Conservation (phyloP, 2,329 filamentous ascomycete species). For the Colletotrichum gloeosporioides region DNA sequence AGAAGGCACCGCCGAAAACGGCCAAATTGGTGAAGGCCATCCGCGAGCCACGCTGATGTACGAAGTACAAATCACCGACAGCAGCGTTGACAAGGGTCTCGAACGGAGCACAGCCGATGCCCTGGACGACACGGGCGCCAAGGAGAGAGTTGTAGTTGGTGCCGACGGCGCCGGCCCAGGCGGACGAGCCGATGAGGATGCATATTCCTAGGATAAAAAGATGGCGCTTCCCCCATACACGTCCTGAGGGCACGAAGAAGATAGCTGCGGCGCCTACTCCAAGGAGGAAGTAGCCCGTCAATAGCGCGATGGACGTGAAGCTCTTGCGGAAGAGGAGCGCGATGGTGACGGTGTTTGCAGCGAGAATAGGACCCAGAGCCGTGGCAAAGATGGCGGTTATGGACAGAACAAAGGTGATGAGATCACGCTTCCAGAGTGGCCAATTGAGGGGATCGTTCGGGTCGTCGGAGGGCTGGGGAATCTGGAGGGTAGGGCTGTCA, state of each 20-base stretch:
- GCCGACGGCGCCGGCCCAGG: constrained; percentile 77
- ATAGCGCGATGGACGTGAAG: constrained; percentile 78
- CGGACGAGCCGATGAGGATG: constrained; percentile 74
- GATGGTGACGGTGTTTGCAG: constrained; percentile 84
- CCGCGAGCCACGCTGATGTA: constrained; percentile 81
- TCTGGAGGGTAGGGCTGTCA: constrained; percentile 31
- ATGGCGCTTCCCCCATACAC: constrained; percentile 93
- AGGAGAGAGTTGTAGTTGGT: constrained; percentile 75
- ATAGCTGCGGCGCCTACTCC: constrained; percentile 83
- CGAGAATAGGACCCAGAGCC: constrained; percentile 83
- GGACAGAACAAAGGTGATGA: constrained; percentile 80
- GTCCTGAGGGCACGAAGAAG: constrained; percentile 84
- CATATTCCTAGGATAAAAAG: constrained; percentile 80
- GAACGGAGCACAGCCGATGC: constrained; percentile 85
- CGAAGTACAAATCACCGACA: constrained; percentile 89
- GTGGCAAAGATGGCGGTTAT: constrained; percentile 83
- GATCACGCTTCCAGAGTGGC: constrained; percentile 85
- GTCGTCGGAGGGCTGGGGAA: constrained; percentile 87
- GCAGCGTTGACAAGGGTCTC: constrained; percentile 89
- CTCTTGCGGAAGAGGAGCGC: constrained; percentile 67
- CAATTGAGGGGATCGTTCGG: constrained; percentile 88
- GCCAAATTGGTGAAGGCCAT: constrained; percentile 79
- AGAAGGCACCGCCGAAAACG: constrained; percentile 62
- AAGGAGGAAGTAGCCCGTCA: constrained; percentile 88
- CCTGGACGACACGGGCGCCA: constrained; percentile 83